Evolutionary conservation across 2,329 filamentous ascomycete species (phyloP).

Genomic region (Apiospora aurea): DNA sequence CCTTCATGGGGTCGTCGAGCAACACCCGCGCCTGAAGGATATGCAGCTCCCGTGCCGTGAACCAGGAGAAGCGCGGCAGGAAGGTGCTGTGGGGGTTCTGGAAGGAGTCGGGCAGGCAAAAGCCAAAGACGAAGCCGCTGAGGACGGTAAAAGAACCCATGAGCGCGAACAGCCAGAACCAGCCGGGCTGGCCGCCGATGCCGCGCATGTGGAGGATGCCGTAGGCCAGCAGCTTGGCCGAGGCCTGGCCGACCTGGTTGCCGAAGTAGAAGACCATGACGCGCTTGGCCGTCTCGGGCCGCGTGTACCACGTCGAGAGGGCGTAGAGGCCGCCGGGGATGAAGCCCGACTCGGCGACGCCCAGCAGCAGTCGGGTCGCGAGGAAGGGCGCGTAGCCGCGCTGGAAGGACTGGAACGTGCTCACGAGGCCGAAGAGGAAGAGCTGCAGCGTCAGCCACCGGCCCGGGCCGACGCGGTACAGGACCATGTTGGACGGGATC

Average conservation of each 20-base stretch:
- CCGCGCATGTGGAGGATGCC: conserved; percentile 54
- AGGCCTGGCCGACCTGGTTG: conserved; percentile 58
- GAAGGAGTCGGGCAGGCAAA: conserved; percentile 47
- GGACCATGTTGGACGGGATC: conserved; percentile 58
- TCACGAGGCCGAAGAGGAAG: conserved; percentile 55
- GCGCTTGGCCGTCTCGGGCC: conserved; percentile 51
- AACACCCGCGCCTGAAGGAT: conserved; percentile 50
- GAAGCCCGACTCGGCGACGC: conserved; percentile 56
- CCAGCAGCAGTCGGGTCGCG: conserved; percentile 49
- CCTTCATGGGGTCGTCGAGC: conserved; percentile 51
- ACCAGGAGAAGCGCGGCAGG: conserved; percentile 48
- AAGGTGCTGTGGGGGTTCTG: conserved; percentile 45
- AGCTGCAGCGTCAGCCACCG: conserved; percentile 59
- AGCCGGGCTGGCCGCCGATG: conserved; percentile 47
- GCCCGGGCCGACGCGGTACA: conserved; percentile 47
- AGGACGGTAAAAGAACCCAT: conserved; percentile 37
- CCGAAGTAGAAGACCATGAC: conserved; percentile 59
- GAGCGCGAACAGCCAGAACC: conserved; percentile 54
- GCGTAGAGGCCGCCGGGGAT: conserved; percentile 58
- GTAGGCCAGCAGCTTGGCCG: conserved; percentile 55
- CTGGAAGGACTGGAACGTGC: conserved; percentile 52
- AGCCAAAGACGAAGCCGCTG: conserved; percentile 46
- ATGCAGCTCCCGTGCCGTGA: conserved; percentile 50
- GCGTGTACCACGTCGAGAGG: conserved; percentile 56
- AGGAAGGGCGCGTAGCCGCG: conserved; percentile 51